A percentile compares a stretch with the other conserved stretches of the same genome.
Conservation (phyloP, 2,329 filamentous ascomycete species). For the Tolypocladium cylindrosporum region DNA sequence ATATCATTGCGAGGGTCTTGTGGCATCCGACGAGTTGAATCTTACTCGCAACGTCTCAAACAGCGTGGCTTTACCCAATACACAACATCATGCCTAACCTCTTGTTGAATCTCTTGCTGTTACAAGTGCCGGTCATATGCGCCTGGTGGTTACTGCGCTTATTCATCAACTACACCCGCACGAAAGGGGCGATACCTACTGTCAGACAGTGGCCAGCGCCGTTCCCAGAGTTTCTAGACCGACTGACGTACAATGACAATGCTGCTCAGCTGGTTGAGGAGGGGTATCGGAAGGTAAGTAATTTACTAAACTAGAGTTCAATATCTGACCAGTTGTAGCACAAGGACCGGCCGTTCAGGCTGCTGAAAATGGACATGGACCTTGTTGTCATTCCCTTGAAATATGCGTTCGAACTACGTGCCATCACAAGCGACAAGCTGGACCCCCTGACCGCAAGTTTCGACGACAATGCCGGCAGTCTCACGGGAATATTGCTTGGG, state of each 20-base stretch:
- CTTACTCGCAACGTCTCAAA: background rate
- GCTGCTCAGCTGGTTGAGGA: conserved; percentile 2
- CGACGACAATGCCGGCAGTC: conserved; percentile 7
- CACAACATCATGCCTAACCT: background rate
- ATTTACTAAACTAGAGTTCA: no score
- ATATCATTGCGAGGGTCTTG: background rate
- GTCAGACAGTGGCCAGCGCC: conserved; percentile 4
- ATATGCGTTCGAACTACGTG: conserved; percentile 5
- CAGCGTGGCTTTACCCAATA: background rate
- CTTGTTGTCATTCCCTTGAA: conserved; percentile 6
- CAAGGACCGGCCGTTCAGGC: conserved; percentile 4
- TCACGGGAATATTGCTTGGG: conserved; percentile 5
- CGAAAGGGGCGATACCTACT: conserved; percentile 1
- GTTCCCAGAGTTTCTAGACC: conserved; percentile 5
- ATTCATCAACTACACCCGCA: background rate
- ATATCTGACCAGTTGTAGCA: background rate
- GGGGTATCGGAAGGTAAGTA: conserved; percentile 4
- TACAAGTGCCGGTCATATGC: background rate
- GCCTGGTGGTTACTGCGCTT: background rate
- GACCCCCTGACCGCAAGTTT: conserved; percentile 8
- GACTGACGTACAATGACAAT: conserved; percentile 6
- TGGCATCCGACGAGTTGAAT: background rate
- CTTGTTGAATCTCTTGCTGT: background rate
- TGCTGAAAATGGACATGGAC: conserved; percentile 10
- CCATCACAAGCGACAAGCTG: conserved; percentile 7